Conservation (phyloP, 2,329 filamentous ascomycete genomes). For the Neurospora sp. region DNA sequence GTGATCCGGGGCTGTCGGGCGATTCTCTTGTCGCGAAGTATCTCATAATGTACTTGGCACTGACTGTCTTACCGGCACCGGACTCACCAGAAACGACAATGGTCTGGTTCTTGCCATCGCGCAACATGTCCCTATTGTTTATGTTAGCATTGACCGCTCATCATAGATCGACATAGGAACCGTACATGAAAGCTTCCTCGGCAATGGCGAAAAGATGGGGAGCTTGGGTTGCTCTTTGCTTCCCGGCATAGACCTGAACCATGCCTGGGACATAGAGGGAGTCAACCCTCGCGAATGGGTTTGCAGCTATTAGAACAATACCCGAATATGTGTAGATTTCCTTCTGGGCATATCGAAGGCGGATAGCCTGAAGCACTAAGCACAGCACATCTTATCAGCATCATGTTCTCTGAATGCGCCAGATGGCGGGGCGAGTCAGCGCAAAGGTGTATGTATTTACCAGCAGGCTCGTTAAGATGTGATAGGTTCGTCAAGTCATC, state of each 20-base stretch:
- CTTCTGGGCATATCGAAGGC: constrained; percentile 92
- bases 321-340: constrained; percentile 99
- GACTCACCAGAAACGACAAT: constrained; percentile 99
- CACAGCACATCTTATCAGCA: constrained; percentile 14
- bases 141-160: constrained; percentile 25
- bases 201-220: constrained; percentile 98
- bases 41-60: constrained; percentile 99
- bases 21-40: constrained; percentile 98
- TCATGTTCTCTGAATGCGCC: constrained; percentile 1
- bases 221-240: constrained; percentile 90
- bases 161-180: not conserved
- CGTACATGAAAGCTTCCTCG: constrained; percentile 91
- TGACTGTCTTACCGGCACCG: constrained; percentile 97
- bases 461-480: constrained; percentile 95
- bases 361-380: constrained; percentile 89
- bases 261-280: constrained; percentile 97
- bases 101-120: constrained; percentile 92
- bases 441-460: constrained; percentile 39
- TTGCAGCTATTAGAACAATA: constrained; percentile 96
- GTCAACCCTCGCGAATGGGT: constrained; percentile 94
- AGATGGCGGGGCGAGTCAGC: not conserved
- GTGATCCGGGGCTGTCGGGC: constrained; percentile 72
- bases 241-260: constrained; percentile 99
- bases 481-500: constrained; percentile 96
- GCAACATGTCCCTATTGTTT: constrained; percentile 77